A percentile compares a stretch with the other conserved stretches of the same genome.
These are phyloP conservation scores for Coemansia sp. DNA, from an alignment of 192 early-diverging fungal species.

Conservation along the genomic window DNA sequence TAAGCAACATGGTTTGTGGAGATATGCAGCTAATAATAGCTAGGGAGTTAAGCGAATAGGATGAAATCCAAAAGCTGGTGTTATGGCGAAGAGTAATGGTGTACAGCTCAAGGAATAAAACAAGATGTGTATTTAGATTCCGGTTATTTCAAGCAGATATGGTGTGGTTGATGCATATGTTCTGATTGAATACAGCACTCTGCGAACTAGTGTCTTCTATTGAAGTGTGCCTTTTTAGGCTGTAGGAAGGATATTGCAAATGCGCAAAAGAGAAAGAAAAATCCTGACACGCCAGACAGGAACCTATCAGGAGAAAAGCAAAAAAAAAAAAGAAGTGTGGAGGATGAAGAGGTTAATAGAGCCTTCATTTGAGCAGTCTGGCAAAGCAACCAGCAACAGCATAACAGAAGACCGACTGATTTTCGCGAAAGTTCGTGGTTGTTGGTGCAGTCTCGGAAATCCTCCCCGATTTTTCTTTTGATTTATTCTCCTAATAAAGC, in stretches of 20 bases:
- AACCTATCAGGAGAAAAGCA: background rate
- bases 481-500: background rate
- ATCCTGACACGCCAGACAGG: background rate
- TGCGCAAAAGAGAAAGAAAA: background rate
- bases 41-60: background rate
- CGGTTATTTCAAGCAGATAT: background rate
- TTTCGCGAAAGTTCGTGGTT: background rate
- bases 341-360: background rate
- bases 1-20: background rate
- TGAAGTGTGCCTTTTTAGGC: background rate
- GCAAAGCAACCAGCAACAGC: background rate
- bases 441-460: background rate
- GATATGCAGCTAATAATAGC: background rate
- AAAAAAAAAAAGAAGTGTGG: background rate
- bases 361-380: background rate
- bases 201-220: background rate
- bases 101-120: background rate
- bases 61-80: background rate
- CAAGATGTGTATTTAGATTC: background rate
- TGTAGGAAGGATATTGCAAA: background rate
- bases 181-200: background rate
- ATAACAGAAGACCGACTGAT: background rate
- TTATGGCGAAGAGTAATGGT: background rate
- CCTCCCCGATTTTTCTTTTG: background rate
- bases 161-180: background rate